These are phyloP conservation scores for Aspergillus egyptiacus DNA, from an alignment of 495 filamentous ascomycete genomes.

Conservation along the genomic window DNA sequence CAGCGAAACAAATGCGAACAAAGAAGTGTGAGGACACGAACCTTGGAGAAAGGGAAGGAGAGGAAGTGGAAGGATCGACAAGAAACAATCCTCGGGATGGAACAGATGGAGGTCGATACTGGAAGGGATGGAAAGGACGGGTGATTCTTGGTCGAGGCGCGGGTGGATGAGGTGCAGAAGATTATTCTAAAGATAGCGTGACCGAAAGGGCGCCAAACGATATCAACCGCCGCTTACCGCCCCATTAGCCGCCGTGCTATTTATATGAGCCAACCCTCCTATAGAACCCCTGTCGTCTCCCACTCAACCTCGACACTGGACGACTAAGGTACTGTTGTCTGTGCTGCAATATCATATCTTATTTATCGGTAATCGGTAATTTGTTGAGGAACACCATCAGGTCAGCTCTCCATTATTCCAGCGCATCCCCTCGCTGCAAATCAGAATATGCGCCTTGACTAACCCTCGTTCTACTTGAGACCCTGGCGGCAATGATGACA, in stretches of 20 bases:
- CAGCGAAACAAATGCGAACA: constrained; percentile 6
- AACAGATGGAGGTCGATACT: constrained; percentile 13
- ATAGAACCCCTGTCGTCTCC: background rate
- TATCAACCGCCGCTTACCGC: constrained; percentile 10
- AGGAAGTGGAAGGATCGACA: constrained; percentile 6
- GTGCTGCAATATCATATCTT: too few relatives aligned
- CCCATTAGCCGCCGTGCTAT: constrained; percentile 12
- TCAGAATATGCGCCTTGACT: constrained; percentile 1
- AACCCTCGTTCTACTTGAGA: background rate
- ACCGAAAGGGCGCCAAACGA: background rate
- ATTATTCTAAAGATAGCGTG: constrained; percentile 36
- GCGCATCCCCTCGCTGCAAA: background rate
- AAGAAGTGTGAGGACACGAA: constrained; percentile 12
- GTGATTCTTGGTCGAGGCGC: constrained; percentile 20
- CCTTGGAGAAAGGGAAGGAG: constrained; percentile 9
- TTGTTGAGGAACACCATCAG: background rate
- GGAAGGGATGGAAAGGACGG: constrained; percentile 17
- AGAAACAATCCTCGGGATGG: constrained; percentile 11
- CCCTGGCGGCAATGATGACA: too few relatives aligned
- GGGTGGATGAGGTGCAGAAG: constrained; percentile 21
- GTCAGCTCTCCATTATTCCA: too few relatives aligned
- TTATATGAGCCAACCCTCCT: background rate
- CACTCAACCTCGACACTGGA: too few relatives aligned
- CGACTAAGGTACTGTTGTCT: too few relatives aligned
- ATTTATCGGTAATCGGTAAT: too few relatives aligned